Conservation (phyloP, 1,139 yeast genomes). For the Sugiyamaella novakii region DNA sequence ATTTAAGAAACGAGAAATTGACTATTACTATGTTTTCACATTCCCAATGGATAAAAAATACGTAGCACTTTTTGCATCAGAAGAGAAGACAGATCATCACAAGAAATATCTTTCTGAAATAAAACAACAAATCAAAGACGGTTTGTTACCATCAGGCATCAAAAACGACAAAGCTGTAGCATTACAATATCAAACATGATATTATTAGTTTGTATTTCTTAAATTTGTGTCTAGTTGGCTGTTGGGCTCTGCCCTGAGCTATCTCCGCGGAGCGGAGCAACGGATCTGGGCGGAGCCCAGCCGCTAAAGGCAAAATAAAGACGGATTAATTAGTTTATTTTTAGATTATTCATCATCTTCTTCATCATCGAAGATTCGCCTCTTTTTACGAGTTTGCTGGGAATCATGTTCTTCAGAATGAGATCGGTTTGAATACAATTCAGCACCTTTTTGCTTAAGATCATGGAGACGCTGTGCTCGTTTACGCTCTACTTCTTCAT, state of each 20-base stretch:
- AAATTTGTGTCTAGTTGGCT: no score
- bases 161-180: conserved; percentile 27
- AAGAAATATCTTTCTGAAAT: conserved; percentile 32
- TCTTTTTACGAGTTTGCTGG: conserved; percentile 33
- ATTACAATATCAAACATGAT: conserved; percentile 17
- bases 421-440: conserved; percentile 44
- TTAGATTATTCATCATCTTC: conserved; percentile 46
- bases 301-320: conserved; percentile 13
- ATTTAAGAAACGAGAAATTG: conserved; percentile 63
- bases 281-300: conserved; percentile 12
- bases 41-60: conserved; percentile 84
- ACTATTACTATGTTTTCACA: conserved; percentile 72
- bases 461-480: conserved; percentile 66
- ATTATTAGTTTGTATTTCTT: no score
- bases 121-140: conserved; percentile 29
- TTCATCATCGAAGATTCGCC: conserved; percentile 55
- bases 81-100: conserved; percentile 30
- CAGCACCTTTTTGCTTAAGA: conserved; percentile 60
- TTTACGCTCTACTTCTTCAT: conserved; percentile 52
- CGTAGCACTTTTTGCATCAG: conserved; percentile 62
- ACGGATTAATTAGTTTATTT: neutral
- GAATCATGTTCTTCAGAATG: conserved; percentile 35
- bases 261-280: conserved; percentile 7
- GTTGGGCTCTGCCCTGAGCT: conserved; percentile 16
- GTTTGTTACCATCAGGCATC: conserved; percentile 32